These are phyloP conservation scores for Allium sativum DNA, from an alignment of 106 monocot species.

Conservation along the genomic window DNA sequence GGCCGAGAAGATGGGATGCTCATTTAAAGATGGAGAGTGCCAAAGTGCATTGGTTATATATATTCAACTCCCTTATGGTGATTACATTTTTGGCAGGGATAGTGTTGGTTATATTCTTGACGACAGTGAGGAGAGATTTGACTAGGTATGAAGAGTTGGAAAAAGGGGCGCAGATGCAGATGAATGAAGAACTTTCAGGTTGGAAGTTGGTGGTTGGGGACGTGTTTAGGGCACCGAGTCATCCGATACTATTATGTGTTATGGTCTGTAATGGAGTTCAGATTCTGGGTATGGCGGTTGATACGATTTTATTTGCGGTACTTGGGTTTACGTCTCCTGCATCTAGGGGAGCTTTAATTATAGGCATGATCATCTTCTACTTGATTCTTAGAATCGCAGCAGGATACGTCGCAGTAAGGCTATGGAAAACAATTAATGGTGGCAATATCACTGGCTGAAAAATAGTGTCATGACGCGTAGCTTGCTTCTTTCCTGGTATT, in stretches of 20 bases:
- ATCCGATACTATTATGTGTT: no score
- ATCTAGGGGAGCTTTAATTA: no score
- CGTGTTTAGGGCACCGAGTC: slow-evolving; percentile 36
- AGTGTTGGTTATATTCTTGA: slow-evolving; percentile 42
- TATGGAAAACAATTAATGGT: slow-evolving; percentile 35
- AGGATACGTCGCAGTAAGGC: slow-evolving; percentile 29
- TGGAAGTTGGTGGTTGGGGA: slow-evolving; percentile 57
- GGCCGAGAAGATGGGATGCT: slow-evolving; percentile 53
- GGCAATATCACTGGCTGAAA: slow-evolving; percentile 33
- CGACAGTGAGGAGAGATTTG: slow-evolving; percentile 48
- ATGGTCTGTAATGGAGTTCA: no score
- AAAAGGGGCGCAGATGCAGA: slow-evolving; percentile 36
- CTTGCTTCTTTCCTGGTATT: slow-evolving; percentile 40
- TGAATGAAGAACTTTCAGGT: slow-evolving; percentile 47
- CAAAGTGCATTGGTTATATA: slow-evolving; percentile 60
- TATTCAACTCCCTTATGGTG: slow-evolving; percentile 51
- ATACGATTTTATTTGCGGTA: no score
- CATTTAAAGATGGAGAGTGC: slow-evolving; percentile 50
- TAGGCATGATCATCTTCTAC: slow-evolving; percentile 46
- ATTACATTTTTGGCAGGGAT: slow-evolving; percentile 46
- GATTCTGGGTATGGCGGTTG: no score
- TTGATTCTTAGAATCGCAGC: slow-evolving; percentile 29
- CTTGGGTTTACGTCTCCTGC: no score
- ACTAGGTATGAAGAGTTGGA: slow-evolving; percentile 43
- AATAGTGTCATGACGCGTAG: slow-evolving; percentile 28